phyloP scores from a whole-genome alignment of 2,329 filamentous ascomycete species.

The Periconia digitata region DNA sequence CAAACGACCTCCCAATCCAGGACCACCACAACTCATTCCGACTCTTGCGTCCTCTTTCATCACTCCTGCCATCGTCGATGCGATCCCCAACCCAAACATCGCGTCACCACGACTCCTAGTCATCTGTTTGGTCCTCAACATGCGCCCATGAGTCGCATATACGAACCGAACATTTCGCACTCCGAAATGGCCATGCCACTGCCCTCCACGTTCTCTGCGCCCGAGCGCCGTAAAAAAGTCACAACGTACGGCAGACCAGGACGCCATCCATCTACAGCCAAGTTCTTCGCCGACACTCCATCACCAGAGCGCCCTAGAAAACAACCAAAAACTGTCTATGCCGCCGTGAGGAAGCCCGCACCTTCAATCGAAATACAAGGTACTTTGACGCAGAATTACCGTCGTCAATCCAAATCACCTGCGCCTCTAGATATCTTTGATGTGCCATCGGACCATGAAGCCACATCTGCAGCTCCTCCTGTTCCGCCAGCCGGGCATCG shows the following conservation, averaged over 20 bases:
- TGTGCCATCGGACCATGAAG: slow-evolving; percentile 43
- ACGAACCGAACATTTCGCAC: slow-evolving; percentile 10
- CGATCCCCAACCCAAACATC: neutral
- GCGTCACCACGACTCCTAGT: neutral
- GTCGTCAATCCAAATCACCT: slow-evolving; percentile 7
- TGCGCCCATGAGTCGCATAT: slow-evolving; percentile 22
- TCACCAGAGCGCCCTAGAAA: slow-evolving; percentile 39
- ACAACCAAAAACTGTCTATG: slow-evolving; percentile 10
- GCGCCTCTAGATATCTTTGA: slow-evolving; percentile 42
- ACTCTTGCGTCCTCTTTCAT: too few relatives aligned
- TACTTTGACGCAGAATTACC: slow-evolving; percentile 5
- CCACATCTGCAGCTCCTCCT: slow-evolving; percentile 8
- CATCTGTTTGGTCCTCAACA: slow-evolving; percentile 12
- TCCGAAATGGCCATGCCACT: slow-evolving; percentile 26
- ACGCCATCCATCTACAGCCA: slow-evolving; percentile 23
- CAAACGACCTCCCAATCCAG: too few relatives aligned
- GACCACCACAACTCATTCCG: too few relatives aligned
- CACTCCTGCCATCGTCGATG: too few relatives aligned
- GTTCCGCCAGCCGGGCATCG: neutral
- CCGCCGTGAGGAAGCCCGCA: slow-evolving; percentile 12
- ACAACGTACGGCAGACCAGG: slow-evolving; percentile 44
- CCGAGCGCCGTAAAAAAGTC: slow-evolving; percentile 41
- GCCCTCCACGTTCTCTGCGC: slow-evolving; percentile 29
- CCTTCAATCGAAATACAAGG: slow-evolving; percentile 6
- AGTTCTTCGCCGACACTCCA: slow-evolving; percentile 23